Percentiles rank a stretch among this genome's conserved stretches.
Conservation (phyloP, 2,329 filamentous ascomycete genomes). For the Graphilbum sp. region DNA sequence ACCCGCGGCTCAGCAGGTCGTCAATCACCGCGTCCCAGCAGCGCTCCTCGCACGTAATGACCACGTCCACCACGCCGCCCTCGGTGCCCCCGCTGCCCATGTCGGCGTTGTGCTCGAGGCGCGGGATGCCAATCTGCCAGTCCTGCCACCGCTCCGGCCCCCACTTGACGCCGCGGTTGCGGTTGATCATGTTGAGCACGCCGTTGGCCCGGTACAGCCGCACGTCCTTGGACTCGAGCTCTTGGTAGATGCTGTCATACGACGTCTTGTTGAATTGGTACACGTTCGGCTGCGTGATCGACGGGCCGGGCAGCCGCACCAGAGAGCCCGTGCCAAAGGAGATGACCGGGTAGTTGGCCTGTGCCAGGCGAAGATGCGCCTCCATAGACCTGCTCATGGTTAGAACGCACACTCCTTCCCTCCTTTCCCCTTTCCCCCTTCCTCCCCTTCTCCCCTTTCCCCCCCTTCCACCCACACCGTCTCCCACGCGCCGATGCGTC, state of each 20-base stretch:
- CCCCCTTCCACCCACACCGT: too few species aligned
- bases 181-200: slow-evolving; percentile 85
- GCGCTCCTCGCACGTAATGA: slow-evolving; percentile 93
- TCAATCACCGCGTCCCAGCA: slow-evolving; percentile 98
- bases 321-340: slow-evolving; percentile 94
- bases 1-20: slow-evolving; percentile 72
- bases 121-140: slow-evolving; percentile 76
- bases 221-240: slow-evolving; percentile 72
- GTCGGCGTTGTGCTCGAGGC: slow-evolving; percentile 59
- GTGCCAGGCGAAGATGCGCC: slow-evolving; percentile 83
- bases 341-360: slow-evolving; percentile 82
- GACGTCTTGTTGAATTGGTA: slow-evolving; percentile 97
- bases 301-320: slow-evolving; percentile 81
- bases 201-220: slow-evolving; percentile 84
- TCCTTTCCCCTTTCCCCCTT: too few species aligned
- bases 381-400: slow-evolving; percentile 63
- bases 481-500: too few species aligned
- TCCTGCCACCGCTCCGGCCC: slow-evolving; percentile 96
- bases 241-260: slow-evolving; percentile 86
- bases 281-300: slow-evolving; percentile 85
- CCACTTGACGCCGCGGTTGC: slow-evolving; percentile 86
- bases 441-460: too few species aligned
- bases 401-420: too few species aligned
- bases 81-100: slow-evolving; percentile 70
- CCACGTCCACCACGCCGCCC: slow-evolving; percentile 77